phyloP scores from a whole-genome alignment of 192 early-diverging fungal genomes.

The Backusella macrospora region DNA sequence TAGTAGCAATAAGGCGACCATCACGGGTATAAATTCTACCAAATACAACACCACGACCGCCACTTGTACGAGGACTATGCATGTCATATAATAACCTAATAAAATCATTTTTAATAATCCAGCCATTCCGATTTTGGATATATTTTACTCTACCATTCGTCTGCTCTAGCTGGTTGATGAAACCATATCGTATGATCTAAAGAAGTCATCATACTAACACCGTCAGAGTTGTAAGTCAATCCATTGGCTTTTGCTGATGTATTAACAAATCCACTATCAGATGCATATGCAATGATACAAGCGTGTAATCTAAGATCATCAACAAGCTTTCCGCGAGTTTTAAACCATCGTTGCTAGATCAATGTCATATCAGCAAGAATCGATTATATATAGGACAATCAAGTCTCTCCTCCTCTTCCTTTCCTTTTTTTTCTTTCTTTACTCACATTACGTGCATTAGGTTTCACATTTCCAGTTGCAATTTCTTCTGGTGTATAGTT shows the following conservation, averaged over 20 bases:
- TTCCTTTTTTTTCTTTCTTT: not conserved
- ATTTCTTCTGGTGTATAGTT: constrained; percentile 19
- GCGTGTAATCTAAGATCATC: constrained; percentile 66
- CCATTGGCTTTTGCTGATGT: constrained; percentile 42
- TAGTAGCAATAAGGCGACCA: constrained; percentile 76
- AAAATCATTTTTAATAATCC: not conserved
- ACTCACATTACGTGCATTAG: constrained; percentile 17
- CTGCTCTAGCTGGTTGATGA: constrained; percentile 80
- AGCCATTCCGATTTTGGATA: not conserved
- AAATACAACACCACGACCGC: constrained; percentile 75
- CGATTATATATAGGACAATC: no score
- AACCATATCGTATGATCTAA: constrained; percentile 86
- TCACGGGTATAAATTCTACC: constrained; percentile 79
- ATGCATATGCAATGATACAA: constrained; percentile 54
- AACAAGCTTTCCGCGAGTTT: constrained; percentile 51
- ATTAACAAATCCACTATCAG: constrained; percentile 56
- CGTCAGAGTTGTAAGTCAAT: not conserved
- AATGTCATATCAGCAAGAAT: not conserved
- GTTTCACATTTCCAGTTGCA: not conserved
- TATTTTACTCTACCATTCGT: constrained; percentile 69
- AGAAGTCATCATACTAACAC: constrained; percentile 61
- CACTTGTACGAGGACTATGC: constrained; percentile 67
- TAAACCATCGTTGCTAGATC: constrained; percentile 60
- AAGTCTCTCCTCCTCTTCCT: not conserved
- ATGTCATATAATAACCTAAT: constrained; percentile 74